A percentile compares a stretch with the other conserved stretches of the same genome.
Evolutionary conservation across 2,329 filamentous ascomycete species (phyloP).

Genomic region (Venturia aucupariae): DNA sequence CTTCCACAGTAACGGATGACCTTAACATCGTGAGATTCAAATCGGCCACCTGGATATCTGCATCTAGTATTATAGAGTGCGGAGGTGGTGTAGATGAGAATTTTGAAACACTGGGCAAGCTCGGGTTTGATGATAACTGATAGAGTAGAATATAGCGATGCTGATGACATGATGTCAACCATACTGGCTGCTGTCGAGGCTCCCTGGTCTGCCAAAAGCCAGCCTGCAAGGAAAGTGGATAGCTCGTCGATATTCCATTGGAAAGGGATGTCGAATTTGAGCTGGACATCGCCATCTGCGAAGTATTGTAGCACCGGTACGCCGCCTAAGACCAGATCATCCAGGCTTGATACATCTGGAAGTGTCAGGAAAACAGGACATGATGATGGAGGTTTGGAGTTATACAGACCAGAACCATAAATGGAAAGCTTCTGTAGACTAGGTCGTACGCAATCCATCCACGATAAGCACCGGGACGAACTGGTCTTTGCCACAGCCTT

Average conservation of each 20-base stretch:
- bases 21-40: background rate
- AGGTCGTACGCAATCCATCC: constrained; percentile 10
- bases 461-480: background rate
- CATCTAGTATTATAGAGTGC: background rate
- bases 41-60: background rate
- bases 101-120: constrained; percentile 4
- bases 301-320: constrained; percentile 10
- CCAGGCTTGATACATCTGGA: background rate
- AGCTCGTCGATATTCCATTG: constrained; percentile 12
- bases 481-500: constrained; percentile 2
- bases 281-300: background rate
- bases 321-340: background rate
- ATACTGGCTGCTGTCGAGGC: background rate
- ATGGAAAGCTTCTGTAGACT: constrained; percentile 4
- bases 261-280: constrained; percentile 8
- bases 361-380: background rate
- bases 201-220: constrained; percentile 1
- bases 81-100: constrained; percentile 4
- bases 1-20: background rate
- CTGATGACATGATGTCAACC: constrained; percentile 9
- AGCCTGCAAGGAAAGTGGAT: constrained; percentile 5
- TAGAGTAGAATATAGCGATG: background rate
- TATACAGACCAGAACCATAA: background rate
- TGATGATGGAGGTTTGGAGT: background rate
- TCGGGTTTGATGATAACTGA: constrained; percentile 1